phyloP scores from a whole-genome alignment of 345 rosid genomes.

The Diplotaxis tenuifolia region DNA sequence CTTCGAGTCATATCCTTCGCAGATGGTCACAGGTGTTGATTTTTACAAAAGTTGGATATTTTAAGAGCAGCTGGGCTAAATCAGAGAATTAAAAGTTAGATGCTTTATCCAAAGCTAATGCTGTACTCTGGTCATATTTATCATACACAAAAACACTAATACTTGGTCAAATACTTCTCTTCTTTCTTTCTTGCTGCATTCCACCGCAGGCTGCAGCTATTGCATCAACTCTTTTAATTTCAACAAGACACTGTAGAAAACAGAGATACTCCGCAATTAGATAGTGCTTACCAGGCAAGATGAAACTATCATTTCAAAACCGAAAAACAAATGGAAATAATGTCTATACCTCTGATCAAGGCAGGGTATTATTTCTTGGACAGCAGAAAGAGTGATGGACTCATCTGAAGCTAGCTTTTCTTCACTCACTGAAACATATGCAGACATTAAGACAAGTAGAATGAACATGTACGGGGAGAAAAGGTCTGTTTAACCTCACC shows the following conservation, averaged over 20 bases:
- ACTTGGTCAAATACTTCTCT: neutral
- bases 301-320: neutral
- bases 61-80: neutral
- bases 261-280: neutral
- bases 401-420: slow-evolving; percentile 26
- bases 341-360: slow-evolving; percentile 49
- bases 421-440: slow-evolving; percentile 25
- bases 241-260: slow-evolving; percentile 45
- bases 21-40: too few relatives aligned
- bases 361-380: slow-evolving; percentile 46
- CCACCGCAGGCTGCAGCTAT: neutral
- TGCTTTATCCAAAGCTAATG: neutral
- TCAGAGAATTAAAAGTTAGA: neutral
- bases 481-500: slow-evolving; percentile 34
- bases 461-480: neutral
- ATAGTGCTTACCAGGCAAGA: neutral
- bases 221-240: slow-evolving; percentile 45
- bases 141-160: neutral
- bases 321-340: neutral
- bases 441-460: neutral
- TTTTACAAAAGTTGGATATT: neutral
- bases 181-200: neutral
- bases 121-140: neutral
- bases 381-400: slow-evolving; percentile 27
- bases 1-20: too few relatives aligned